These are phyloP conservation scores for Sutorius eximius DNA, from an alignment of 1,284 basidiomycete genomes.

Conservation along the genomic window DNA sequence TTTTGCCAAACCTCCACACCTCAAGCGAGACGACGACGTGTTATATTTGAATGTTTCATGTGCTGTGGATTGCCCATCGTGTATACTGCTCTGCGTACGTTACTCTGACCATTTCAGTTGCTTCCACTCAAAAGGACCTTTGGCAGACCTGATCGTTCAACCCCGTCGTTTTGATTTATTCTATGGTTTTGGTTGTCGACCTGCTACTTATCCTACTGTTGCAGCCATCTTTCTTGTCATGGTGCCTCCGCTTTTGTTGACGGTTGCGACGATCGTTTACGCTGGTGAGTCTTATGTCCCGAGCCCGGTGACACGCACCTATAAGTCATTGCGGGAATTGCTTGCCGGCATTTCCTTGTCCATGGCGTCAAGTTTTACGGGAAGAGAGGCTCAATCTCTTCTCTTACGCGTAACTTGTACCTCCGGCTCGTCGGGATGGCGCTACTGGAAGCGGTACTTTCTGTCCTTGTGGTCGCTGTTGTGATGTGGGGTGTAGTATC, in stretches of 20 bases:
- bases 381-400: constrained; percentile 22
- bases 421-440: constrained; percentile 47
- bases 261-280: constrained; percentile 41
- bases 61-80: constrained; percentile 56
- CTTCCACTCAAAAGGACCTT: constrained; percentile 1
- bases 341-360: constrained; percentile 32
- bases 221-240: constrained; percentile 55
- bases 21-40: constrained; percentile 34
- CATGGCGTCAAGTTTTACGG: constrained; percentile 31
- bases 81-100: constrained; percentile 61
- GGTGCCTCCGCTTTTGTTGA: constrained; percentile 55
- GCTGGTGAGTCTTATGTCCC: constrained; percentile 36
- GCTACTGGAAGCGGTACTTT: constrained; percentile 33
- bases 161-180: constrained; percentile 69
- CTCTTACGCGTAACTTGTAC: constrained; percentile 37
- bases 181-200: constrained; percentile 62
- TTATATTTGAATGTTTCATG: constrained; percentile 48
- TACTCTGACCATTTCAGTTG: background rate
- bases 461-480: constrained; percentile 20
- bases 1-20: constrained; percentile 20
- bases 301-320: background rate
- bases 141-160: constrained; percentile 61
- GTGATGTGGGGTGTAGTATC: constrained; percentile 18
- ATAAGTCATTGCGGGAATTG: constrained; percentile 18
- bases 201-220: constrained; percentile 55